Conservation (phyloP, 2,329 filamentous ascomycete species). For the Xylaria sp. region DNA sequence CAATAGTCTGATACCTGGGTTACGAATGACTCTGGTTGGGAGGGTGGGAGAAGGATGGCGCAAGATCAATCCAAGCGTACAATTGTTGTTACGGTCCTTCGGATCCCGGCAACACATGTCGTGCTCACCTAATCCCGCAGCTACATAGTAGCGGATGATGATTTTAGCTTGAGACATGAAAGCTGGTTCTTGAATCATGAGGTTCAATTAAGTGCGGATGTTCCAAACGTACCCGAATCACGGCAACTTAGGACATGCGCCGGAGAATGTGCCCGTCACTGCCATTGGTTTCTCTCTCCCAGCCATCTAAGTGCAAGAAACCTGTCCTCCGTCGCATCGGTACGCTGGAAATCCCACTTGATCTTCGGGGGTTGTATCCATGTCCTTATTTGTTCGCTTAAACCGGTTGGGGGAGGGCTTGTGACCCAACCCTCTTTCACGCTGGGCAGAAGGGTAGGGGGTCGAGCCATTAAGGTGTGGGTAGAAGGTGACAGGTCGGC, state of each 20-base stretch:
- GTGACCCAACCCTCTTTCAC: constrained; percentile 6
- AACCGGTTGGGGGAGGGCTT: constrained; percentile 3
- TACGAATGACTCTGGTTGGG: constrained; percentile 24
- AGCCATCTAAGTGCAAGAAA: background rate
- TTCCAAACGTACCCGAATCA: background rate
- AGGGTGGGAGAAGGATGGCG: background rate
- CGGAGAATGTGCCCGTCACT: background rate
- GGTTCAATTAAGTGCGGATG: background rate
- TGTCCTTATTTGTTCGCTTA: constrained; percentile 23
- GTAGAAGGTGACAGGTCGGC: constrained; percentile 3
- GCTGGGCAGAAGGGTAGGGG: background rate
- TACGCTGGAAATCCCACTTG: background rate
- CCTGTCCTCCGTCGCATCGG: background rate
- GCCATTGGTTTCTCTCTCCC: background rate
- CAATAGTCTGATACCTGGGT: constrained; percentile 36
- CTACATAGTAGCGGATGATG: constrained; percentile 1
- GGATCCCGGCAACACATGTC: constrained; percentile 7
- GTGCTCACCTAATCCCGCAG: background rate
- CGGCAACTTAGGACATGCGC: background rate
- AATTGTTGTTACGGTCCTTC: background rate
- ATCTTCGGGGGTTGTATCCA: constrained; percentile 10
- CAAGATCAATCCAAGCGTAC: background rate
- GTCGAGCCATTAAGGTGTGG: background rate
- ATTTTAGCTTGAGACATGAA: constrained; percentile 11
- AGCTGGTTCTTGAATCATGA: background rate